phyloP scores from a whole-genome alignment of 495 filamentous ascomycete species.

The Sporormia fimetaria region DNA sequence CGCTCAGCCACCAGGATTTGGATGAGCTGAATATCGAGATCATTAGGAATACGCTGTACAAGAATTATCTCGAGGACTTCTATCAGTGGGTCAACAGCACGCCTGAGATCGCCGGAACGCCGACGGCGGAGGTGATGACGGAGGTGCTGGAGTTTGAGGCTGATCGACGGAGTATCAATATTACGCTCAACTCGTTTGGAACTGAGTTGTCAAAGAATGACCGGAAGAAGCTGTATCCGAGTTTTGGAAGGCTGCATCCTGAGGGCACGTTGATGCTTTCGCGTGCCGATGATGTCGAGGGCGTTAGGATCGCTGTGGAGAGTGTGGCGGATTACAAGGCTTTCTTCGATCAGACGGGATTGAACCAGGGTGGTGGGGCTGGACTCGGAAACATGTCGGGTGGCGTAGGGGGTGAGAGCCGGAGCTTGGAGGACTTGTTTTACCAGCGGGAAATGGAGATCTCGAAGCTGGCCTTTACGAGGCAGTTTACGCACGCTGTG shows the following conservation, averaged over 20 bases:
- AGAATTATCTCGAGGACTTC: slow-evolving; percentile 98
- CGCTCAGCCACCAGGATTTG: slow-evolving; percentile 85
- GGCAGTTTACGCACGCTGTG: slow-evolving; percentile 90
- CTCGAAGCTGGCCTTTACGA: slow-evolving; percentile 84
- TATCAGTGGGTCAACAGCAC: slow-evolving; percentile 80
- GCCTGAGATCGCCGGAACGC: slow-evolving; percentile 72
- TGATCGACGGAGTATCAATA: slow-evolving; percentile 93
- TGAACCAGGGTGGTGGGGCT: slow-evolving; percentile 56
- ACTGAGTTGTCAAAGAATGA: slow-evolving; percentile 91
- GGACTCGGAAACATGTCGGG: slow-evolving; percentile 76
- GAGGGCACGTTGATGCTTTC: slow-evolving; percentile 92
- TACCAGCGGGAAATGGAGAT: slow-evolving; percentile 99
- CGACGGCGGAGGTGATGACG: slow-evolving; percentile 85
- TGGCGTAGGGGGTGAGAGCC: slow-evolving; percentile 56
- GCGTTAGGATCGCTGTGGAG: slow-evolving; percentile 83
- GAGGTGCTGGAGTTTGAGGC: slow-evolving; percentile 96
- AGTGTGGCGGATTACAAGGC: slow-evolving; percentile 82
- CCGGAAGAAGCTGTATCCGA: slow-evolving; percentile 91
- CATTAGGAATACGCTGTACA: slow-evolving; percentile 95
- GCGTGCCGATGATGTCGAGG: slow-evolving; percentile 89
- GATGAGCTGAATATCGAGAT: slow-evolving; percentile 99
- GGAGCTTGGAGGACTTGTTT: slow-evolving; percentile 93
- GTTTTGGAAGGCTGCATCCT: slow-evolving; percentile 79
- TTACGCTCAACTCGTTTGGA: slow-evolving; percentile 97
- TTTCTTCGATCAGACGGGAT: slow-evolving; percentile 86